Evolutionary conservation across 768 basidiomycete species (phyloP).

Genomic region (Mrakia frigida): DNA sequence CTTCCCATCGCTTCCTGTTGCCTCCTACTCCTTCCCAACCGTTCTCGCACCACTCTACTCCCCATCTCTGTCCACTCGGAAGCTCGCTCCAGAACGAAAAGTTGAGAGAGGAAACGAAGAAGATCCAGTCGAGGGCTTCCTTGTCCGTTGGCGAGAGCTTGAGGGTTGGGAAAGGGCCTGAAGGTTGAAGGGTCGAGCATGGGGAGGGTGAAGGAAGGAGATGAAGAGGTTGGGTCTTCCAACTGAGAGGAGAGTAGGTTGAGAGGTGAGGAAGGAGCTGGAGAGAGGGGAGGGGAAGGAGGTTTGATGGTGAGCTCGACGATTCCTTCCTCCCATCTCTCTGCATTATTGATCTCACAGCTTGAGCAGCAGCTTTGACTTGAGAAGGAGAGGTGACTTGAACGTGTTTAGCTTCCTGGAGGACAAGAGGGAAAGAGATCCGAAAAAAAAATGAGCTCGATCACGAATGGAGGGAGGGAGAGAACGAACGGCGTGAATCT

Average conservation of each 20-base stretch:
- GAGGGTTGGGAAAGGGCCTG: conserved; percentile 41
- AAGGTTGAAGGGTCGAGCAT: conserved; percentile 53
- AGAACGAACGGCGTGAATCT: not conserved
- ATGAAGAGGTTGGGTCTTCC: conserved; percentile 72
- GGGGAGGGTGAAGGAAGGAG: conserved; percentile 65
- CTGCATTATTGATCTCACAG: not conserved
- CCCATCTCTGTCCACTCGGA: conserved; percentile 57
- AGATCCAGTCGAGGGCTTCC: conserved; percentile 73
- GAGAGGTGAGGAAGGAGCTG: conserved; percentile 24
- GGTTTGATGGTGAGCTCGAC: not conserved
- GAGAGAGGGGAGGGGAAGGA: not conserved
- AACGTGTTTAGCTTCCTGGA: not conserved
- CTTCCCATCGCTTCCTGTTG: conserved; percentile 59
- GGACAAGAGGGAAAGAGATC: not conserved
- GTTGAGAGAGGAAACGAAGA: conserved; percentile 77
- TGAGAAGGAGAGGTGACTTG: not conserved
- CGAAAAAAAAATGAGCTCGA: not conserved
- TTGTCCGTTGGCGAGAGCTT: conserved; percentile 6
- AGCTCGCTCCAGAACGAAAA: conserved; percentile 84
- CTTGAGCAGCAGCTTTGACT: not conserved
- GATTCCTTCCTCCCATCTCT: not conserved
- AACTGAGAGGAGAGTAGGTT: conserved; percentile 70
- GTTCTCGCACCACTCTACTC: conserved; percentile 64
- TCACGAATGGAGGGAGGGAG: not conserved
- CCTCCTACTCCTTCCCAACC: conserved; percentile 50